Percentiles rank a stretch among this genome's conserved stretches.
Evolutionary conservation across 148 eudicot species (phyloP).

Genomic region (Rhododendron vialii): DNA sequence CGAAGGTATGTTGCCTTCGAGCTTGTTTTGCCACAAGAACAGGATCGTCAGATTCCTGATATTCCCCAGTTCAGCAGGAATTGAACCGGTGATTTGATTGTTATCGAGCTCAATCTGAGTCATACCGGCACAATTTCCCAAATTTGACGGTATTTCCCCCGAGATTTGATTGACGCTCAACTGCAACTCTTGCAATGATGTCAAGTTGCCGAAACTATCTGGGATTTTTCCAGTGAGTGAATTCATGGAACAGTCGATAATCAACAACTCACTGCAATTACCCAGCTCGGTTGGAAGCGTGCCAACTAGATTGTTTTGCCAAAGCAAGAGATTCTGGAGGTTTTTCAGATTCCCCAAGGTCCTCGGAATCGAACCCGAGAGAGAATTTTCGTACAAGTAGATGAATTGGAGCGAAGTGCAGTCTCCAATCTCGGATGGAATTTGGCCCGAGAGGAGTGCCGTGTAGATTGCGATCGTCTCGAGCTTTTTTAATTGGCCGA

Average conservation of each 20-base stretch:
- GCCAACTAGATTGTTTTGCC: slow-evolving; percentile 83
- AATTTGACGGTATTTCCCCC: slow-evolving; percentile 53
- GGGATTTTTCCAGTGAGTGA: slow-evolving; percentile 71
- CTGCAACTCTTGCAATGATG: slow-evolving; percentile 60
- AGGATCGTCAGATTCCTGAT: slow-evolving; percentile 49
- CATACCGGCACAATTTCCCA: slow-evolving; percentile 62
- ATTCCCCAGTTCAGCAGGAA: slow-evolving; percentile 69
- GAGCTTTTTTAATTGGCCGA: slow-evolving; percentile 70
- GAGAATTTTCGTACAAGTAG: slow-evolving; percentile 75
- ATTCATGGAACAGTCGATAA: slow-evolving; percentile 72
- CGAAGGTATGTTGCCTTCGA: slow-evolving; percentile 68
- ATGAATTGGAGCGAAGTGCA: slow-evolving; percentile 52
- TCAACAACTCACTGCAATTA: slow-evolving; percentile 28
- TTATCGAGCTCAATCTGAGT: slow-evolving; percentile 86
- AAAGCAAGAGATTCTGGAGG: slow-evolving; percentile 61
- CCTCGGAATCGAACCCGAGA: slow-evolving; percentile 68
- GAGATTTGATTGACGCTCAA: slow-evolving; percentile 71
- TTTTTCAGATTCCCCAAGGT: slow-evolving; percentile 45
- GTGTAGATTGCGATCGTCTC: slow-evolving; percentile 76
- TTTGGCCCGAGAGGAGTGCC: slow-evolving; percentile 70
- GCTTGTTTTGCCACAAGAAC: slow-evolving; percentile 74
- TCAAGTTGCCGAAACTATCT: slow-evolving; percentile 49
- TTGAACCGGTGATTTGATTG: slow-evolving; percentile 65
- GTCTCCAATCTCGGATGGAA: slow-evolving; percentile 80
- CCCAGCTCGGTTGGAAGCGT: slow-evolving; percentile 68